These are phyloP conservation scores for Phytophthora sojae DNA, from an alignment of 352 stramenopile species.

Conservation along the genomic window DNA sequence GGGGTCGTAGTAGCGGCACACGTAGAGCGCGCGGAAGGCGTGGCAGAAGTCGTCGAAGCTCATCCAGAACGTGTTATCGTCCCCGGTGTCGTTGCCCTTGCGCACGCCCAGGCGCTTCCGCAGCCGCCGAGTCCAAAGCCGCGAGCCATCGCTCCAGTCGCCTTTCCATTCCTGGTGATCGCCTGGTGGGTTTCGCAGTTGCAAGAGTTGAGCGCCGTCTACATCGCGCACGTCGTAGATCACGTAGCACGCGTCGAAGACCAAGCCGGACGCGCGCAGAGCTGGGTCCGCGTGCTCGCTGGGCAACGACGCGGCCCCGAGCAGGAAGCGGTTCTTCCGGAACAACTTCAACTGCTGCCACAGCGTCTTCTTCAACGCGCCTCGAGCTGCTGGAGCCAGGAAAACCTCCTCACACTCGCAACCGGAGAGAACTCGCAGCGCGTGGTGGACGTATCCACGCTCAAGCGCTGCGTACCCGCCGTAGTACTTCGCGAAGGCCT, in stretches of 20 bases:
- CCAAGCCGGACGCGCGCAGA: slow-evolving; percentile 89
- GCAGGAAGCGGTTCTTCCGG: slow-evolving; percentile 89
- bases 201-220: slow-evolving; percentile 86
- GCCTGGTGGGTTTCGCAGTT: slow-evolving; percentile 93
- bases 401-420: slow-evolving; percentile 92
- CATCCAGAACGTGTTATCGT: slow-evolving; percentile 96
- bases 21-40: slow-evolving; percentile 91
- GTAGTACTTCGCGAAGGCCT: slow-evolving; percentile 94
- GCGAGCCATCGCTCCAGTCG: slow-evolving; percentile 93
- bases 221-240: slow-evolving; percentile 91
- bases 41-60: slow-evolving; percentile 95
- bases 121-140: slow-evolving; percentile 91
- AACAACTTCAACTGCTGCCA: slow-evolving; percentile 92
- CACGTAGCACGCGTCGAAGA: slow-evolving; percentile 93
- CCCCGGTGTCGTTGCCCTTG: slow-evolving; percentile 72
- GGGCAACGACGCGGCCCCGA: slow-evolving; percentile 89
- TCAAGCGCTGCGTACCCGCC: slow-evolving; percentile 89
- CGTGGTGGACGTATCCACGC: slow-evolving; percentile 91
- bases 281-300: slow-evolving; percentile 88
- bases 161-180: slow-evolving; percentile 94
- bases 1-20: slow-evolving; percentile 94
- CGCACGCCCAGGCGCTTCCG: slow-evolving; percentile 78
- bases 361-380: slow-evolving; percentile 88
- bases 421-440: slow-evolving; percentile 88
- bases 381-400: slow-evolving; percentile 79